phyloP scores from a whole-genome alignment of 306 rosid species.

The Quercus ilex region DNA sequence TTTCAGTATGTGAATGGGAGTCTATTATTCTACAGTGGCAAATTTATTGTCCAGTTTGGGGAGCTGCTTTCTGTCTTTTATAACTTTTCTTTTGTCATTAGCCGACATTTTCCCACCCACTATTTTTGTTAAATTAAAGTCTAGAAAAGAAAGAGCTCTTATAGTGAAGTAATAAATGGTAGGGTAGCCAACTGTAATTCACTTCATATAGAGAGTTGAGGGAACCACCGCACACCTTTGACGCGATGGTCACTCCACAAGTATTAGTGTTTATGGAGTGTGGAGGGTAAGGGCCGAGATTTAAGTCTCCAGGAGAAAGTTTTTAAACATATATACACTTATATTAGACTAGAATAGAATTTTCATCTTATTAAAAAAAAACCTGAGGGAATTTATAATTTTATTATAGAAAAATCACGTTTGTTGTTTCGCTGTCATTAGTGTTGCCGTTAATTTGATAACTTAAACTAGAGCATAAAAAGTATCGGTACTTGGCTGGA shows the following conservation, averaged over 20 bases:
- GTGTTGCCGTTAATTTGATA: background rate
- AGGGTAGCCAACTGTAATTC: background rate
- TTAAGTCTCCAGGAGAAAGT: rapidly evolving
- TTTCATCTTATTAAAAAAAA: too few relatives aligned
- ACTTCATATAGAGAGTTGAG: background rate
- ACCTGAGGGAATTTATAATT: background rate
- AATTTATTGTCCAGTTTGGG: background rate
- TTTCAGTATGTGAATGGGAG: too few relatives aligned
- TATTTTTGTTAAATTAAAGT: background rate
- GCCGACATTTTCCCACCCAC: background rate
- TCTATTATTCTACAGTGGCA: background rate
- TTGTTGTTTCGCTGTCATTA: background rate
- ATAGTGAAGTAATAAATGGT: background rate
- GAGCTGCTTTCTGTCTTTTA: background rate
- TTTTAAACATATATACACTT: too few relatives aligned
- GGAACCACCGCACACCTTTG: background rate
- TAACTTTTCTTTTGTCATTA: background rate
- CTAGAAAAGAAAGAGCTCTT: background rate
- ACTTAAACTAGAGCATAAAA: background rate
- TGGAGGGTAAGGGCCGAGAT: rapidly evolving
- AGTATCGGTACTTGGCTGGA: background rate
- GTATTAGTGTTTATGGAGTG: too few relatives aligned
- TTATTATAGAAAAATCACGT: background rate
- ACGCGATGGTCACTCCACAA: too few relatives aligned
- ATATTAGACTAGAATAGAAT: too few relatives aligned